Evolutionary conservation across 768 basidiomycete species (phyloP).

Genomic region (Russula sp.): DNA sequence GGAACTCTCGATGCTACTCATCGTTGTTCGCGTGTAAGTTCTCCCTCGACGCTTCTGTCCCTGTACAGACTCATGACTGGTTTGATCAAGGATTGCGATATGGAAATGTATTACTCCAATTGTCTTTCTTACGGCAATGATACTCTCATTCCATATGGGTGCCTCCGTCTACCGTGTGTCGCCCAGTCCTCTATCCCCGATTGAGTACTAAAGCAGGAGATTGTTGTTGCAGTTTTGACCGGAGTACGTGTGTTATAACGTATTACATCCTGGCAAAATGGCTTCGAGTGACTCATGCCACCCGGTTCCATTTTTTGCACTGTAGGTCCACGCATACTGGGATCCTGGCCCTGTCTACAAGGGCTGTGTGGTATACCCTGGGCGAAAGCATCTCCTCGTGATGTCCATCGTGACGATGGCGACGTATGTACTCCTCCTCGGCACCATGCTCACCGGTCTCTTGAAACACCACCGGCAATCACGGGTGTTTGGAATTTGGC

Average conservation of each 20-base stretch:
- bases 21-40: slow-evolving; percentile 14
- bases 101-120: background rate
- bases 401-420: slow-evolving; percentile 10
- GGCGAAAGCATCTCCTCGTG: background rate
- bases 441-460: slow-evolving; percentile 3
- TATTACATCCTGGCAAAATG: background rate
- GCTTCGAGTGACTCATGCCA: background rate
- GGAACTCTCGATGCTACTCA: slow-evolving; percentile 8
- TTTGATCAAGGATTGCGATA: slow-evolving; percentile 5
- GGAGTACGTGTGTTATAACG: background rate
- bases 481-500: slow-evolving; percentile 5
- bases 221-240: background rate
- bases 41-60: background rate
- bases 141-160: background rate
- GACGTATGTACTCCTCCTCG: slow-evolving; percentile 7
- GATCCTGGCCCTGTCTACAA: background rate
- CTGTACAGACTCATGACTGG: background rate
- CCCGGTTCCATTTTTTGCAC: background rate
- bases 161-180: slow-evolving; percentile 1
- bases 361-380: background rate
- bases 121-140: background rate
- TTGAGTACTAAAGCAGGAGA: background rate
- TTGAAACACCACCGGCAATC: background rate
- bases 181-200: background rate
- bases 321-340: slow-evolving; percentile 2